Percentiles rank a stretch among this genome's conserved stretches.
phyloP scores from a whole-genome alignment of 1,139 yeast species.

The Blastobotrys raffinosifermentans region DNA sequence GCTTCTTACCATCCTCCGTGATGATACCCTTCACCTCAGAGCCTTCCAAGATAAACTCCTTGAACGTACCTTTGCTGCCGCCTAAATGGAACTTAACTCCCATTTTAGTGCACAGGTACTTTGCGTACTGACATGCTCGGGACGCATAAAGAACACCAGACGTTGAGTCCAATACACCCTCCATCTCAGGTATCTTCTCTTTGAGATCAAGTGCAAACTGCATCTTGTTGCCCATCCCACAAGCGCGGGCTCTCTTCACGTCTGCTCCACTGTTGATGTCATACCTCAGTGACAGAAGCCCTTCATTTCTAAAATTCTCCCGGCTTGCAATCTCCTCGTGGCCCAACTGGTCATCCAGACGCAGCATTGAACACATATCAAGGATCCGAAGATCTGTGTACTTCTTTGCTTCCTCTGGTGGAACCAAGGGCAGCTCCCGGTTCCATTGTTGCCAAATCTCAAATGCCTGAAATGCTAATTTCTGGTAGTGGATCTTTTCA shows the following conservation, averaged over 20 bases:
- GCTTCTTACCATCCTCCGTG: slow-evolving; percentile 30
- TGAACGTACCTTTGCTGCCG: slow-evolving; percentile 23
- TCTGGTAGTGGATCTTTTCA: slow-evolving; percentile 33
- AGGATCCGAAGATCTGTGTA: slow-evolving; percentile 7
- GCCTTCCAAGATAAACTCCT: slow-evolving; percentile 19
- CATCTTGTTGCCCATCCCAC: slow-evolving; percentile 13
- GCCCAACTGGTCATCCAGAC: slow-evolving; percentile 10
- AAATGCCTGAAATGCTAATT: slow-evolving; percentile 36
- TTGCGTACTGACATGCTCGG: slow-evolving; percentile 13
- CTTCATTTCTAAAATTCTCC: slow-evolving; percentile 9
- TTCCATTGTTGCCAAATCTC: slow-evolving; percentile 28
- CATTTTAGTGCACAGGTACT: slow-evolving; percentile 20
- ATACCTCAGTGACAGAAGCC: slow-evolving; percentile 9
- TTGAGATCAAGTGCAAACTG: slow-evolving; percentile 9
- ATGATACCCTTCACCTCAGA: slow-evolving; percentile 29
- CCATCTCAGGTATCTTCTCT: slow-evolving; percentile 8
- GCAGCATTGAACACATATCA: slow-evolving; percentile 12
- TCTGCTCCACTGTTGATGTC: slow-evolving; percentile 11
- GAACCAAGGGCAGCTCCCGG: slow-evolving; percentile 1
- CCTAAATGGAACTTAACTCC: slow-evolving; percentile 33
- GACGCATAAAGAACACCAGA: slow-evolving; percentile 14
- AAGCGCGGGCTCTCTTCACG: slow-evolving; percentile 10
- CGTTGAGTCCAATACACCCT: slow-evolving; percentile 13
- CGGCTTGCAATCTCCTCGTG: slow-evolving; percentile 9
- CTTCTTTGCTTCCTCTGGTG: slow-evolving; percentile 8